Percentiles rank a stretch among this genome's conserved stretches.
Evolutionary conservation across 768 basidiomycete genomes (phyloP).

Genomic region (Calocybe cyanea): DNA sequence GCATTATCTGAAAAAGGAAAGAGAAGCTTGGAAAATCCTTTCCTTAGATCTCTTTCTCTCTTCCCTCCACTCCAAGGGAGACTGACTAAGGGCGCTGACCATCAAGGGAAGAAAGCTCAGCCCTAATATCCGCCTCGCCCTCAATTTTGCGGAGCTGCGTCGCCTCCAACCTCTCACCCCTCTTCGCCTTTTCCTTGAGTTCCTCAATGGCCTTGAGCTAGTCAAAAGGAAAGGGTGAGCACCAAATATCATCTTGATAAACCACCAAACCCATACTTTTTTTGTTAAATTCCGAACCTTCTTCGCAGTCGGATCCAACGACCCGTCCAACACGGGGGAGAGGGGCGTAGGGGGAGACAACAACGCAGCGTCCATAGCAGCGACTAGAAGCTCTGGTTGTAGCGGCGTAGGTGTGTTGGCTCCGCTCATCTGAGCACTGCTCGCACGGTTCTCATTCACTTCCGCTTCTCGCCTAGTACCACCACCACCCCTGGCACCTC

Average conservation of each 20-base stretch:
- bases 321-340: slow-evolving; percentile 51
- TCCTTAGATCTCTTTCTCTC: no score
- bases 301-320: slow-evolving; percentile 82
- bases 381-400: slow-evolving; percentile 14
- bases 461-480: no score
- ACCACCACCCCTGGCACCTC: no score
- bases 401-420: slow-evolving; percentile 9
- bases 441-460: slow-evolving; percentile 32
- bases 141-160: slow-evolving; percentile 99
- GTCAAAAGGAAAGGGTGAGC: no score
- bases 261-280: slow-evolving; percentile 57
- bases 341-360: slow-evolving; percentile 36
- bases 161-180: slow-evolving; percentile 89
- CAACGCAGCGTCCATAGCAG: slow-evolving; percentile 24
- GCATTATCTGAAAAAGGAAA: no score
- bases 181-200: slow-evolving; percentile 85
- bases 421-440: slow-evolving; percentile 16
- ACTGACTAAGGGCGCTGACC: neutral
- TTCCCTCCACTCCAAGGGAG: no score
- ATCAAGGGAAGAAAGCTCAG: slow-evolving; percentile 51
- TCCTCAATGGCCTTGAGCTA: slow-evolving; percentile 41
- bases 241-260: no score
- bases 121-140: slow-evolving; percentile 77
- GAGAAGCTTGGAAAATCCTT: no score
- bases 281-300: slow-evolving; percentile 93